A percentile compares a stretch with the other conserved stretches of the same genome.
Conservation (phyloP, 257 asterid species). For the Marsdenia floribunda region DNA sequence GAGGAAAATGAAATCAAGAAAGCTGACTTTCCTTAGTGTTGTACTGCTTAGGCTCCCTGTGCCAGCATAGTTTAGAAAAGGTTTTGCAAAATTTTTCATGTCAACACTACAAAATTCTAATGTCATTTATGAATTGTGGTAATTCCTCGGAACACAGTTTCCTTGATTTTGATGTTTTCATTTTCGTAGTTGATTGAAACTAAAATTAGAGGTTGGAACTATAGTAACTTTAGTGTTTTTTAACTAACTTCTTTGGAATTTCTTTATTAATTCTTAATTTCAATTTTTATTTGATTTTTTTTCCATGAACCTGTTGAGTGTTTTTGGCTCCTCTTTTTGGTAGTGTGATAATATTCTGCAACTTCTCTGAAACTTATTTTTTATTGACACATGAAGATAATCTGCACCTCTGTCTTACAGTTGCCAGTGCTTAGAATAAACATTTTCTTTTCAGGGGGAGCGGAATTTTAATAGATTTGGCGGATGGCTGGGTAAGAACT, state of each 20-base stretch:
- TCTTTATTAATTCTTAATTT: neutral
- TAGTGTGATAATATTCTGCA: neutral
- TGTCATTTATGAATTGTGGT: neutral
- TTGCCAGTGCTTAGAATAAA: neutral
- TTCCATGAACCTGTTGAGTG: neutral
- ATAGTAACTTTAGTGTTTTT: neutral
- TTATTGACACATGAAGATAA: neutral
- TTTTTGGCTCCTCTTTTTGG: neutral
- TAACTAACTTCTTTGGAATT: neutral
- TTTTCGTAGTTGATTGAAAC: neutral
- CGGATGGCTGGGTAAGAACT: constrained; percentile 99
- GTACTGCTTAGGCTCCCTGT: neutral
- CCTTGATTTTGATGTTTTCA: neutral
- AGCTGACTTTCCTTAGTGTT: neutral
- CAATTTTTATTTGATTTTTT: neutral
- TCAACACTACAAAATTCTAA: neutral
- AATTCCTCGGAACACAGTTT: neutral
- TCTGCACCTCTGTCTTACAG: neutral
- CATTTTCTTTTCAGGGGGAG: constrained; percentile 59
- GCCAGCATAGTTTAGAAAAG: neutral
- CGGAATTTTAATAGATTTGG: constrained; percentile 94
- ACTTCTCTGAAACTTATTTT: neutral
- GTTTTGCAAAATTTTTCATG: neutral
- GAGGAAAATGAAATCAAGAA: neutral
- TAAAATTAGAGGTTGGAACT: neutral